Conservation (phyloP, 257 asterid species). For the Solanum habrochaites region DNA sequence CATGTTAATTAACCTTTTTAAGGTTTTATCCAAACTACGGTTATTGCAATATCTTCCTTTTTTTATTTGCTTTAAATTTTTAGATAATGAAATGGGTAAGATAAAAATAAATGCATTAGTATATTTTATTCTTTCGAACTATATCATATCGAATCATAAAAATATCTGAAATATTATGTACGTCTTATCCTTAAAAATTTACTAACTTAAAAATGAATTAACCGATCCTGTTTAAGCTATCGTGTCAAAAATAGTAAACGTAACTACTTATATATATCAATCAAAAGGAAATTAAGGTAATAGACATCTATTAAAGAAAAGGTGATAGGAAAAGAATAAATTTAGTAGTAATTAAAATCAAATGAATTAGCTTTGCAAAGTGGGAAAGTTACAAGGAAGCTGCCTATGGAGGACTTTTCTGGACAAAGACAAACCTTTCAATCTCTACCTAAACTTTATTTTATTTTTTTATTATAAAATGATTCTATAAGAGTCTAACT, state of each 20-base stretch:
- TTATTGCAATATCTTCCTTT: neutral
- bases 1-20: neutral
- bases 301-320: neutral
- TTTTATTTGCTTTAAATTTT: neutral
- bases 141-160: no score
- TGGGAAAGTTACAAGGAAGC: neutral
- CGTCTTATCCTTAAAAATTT: no score
- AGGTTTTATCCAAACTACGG: neutral
- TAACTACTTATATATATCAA: neutral
- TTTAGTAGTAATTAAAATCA: neutral
- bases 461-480: neutral
- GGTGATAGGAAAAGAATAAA: neutral
- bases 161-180: no score
- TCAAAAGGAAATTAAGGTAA: neutral
- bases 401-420: neutral
- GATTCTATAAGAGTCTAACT: slow-evolving; percentile 3
- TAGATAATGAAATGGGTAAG: neutral
- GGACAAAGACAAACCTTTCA: neutral
- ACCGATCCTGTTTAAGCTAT: neutral
- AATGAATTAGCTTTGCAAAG: neutral
- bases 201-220: neutral
- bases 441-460: neutral
- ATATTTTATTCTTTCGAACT: no score
- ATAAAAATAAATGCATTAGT: neutral
- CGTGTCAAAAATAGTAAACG: neutral